Percentiles rank a stretch among this genome's conserved stretches.
Evolutionary conservation across 2,329 filamentous ascomycete species (phyloP).

Genomic region (Fusarium sp.): DNA sequence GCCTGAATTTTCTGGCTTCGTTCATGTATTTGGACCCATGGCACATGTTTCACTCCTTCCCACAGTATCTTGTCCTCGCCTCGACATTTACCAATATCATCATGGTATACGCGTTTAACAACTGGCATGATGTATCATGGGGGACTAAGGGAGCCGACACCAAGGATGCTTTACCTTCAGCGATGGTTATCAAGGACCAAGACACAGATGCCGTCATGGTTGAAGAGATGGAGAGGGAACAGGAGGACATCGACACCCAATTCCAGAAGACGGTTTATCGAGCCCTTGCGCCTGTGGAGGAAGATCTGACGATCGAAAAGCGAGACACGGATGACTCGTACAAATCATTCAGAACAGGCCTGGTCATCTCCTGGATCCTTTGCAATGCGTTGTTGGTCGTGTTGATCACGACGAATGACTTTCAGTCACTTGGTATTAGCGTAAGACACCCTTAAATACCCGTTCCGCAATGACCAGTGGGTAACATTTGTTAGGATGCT

Average conservation of each 20-base stretch:
- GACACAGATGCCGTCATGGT: constrained; percentile 93
- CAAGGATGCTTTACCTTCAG: constrained; percentile 90
- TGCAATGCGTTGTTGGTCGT: constrained; percentile 89
- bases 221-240: constrained; percentile 75
- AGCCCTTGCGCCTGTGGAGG: constrained; percentile 84
- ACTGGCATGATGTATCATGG: constrained; percentile 94
- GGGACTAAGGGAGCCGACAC: constrained; percentile 74
- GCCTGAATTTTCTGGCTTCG: constrained; percentile 95
- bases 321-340: constrained; percentile 97
- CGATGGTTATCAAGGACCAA: constrained; percentile 84
- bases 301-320: constrained; percentile 79
- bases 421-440: constrained; percentile 84
- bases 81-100: constrained; percentile 99
- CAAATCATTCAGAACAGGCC: constrained; percentile 98
- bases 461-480: no score
- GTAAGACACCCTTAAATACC: constrained; percentile 59
- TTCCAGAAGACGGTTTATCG: constrained; percentile 97
- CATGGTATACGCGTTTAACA: constrained; percentile 99
- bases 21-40: constrained; percentile 98
- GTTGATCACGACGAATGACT: constrained; percentile 87
- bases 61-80: constrained; percentile 89
- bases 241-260: constrained; percentile 97
- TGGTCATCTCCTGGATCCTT: constrained; percentile 96
- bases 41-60: constrained; percentile 99
- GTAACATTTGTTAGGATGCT: constrained; percentile 59